Evolutionary conservation across 768 basidiomycete genomes (phyloP).

Genomic region (Boletellus sp.): DNA sequence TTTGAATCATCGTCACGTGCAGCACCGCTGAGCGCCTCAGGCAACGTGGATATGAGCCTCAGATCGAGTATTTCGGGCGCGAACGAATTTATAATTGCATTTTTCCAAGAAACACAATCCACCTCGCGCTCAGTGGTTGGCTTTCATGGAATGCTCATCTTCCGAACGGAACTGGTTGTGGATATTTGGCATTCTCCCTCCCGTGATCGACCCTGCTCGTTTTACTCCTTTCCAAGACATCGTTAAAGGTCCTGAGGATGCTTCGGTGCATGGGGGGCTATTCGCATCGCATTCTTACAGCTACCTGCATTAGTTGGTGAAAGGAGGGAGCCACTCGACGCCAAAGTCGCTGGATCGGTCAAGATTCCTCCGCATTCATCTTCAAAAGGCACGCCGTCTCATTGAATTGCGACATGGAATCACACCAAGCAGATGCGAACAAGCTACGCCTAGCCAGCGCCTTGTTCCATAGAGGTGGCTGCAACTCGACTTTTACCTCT

Average conservation of each 20-base stretch:
- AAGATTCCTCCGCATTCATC: neutral
- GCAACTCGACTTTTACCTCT: neutral
- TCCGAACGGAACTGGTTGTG: neutral
- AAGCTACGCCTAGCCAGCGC: conserved; percentile 10
- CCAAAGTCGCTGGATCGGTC: neutral
- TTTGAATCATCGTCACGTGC: neutral
- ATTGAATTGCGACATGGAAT: neutral
- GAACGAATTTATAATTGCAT: accelerated
- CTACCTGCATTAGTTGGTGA: conserved; percentile 1
- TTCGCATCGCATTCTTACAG: conserved; percentile 9
- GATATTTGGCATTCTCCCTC: neutral
- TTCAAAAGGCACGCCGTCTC: neutral
- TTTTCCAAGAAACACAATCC: conserved; percentile 1
- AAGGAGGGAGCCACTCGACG: conserved; percentile 8
- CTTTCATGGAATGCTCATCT: too few relatives aligned
- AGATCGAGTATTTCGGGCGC: neutral
- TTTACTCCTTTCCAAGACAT: conserved; percentile 3
- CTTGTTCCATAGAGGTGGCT: neutral
- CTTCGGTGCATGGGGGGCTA: neutral
- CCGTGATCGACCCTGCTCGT: neutral
- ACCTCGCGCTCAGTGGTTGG: conserved; percentile 10
- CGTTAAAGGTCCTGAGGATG: conserved; percentile 2
- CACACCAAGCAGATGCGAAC: neutral
- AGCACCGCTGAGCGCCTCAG: conserved; percentile 12
- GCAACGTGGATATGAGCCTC: conserved; percentile 1